phyloP scores from a whole-genome alignment of 192 early-diverging fungal species.

The Dispira parvispora region DNA sequence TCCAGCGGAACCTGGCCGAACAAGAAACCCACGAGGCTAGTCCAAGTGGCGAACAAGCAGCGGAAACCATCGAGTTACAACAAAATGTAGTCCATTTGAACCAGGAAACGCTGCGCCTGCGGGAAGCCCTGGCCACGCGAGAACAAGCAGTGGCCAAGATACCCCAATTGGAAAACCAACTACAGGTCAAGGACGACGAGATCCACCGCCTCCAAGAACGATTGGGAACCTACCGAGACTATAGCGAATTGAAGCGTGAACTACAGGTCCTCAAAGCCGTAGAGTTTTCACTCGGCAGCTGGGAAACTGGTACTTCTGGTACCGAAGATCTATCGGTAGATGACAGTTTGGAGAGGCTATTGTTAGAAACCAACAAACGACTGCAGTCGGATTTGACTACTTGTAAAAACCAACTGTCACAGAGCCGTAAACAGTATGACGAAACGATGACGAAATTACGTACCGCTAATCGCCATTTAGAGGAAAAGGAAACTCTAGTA shows the following conservation, averaged over 20 bases:
- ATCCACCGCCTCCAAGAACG: slow-evolving; percentile 31
- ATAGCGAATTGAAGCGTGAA: slow-evolving; percentile 74
- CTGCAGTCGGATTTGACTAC: slow-evolving; percentile 50
- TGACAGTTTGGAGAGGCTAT: slow-evolving; percentile 53
- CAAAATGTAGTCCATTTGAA: slow-evolving; percentile 20
- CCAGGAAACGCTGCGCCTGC: slow-evolving; percentile 17
- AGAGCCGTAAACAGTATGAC: not conserved
- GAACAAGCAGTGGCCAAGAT: slow-evolving; percentile 16
- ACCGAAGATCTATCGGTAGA: slow-evolving; percentile 23
- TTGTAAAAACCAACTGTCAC: not conserved
- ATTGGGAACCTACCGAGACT: slow-evolving; percentile 53
- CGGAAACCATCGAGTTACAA: slow-evolving; percentile 21
- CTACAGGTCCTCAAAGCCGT: slow-evolving; percentile 53
- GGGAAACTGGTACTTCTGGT: slow-evolving; percentile 24
- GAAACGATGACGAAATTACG: too few relatives aligned
- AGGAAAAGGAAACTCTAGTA: slow-evolving; percentile 28
- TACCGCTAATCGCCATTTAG: slow-evolving; percentile 16
- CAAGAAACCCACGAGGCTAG: slow-evolving; percentile 8
- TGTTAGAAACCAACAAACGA: slow-evolving; percentile 70
- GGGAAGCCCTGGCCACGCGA: slow-evolving; percentile 20
- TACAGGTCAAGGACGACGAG: slow-evolving; percentile 36
- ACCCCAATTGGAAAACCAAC: slow-evolving; percentile 17
- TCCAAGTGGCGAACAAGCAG: slow-evolving; percentile 18
- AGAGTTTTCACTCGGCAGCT: slow-evolving; percentile 41
- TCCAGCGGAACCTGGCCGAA: slow-evolving; percentile 24